Conservation (phyloP, 2,329 filamentous ascomycete species). For the Fusarium sp. region DNA sequence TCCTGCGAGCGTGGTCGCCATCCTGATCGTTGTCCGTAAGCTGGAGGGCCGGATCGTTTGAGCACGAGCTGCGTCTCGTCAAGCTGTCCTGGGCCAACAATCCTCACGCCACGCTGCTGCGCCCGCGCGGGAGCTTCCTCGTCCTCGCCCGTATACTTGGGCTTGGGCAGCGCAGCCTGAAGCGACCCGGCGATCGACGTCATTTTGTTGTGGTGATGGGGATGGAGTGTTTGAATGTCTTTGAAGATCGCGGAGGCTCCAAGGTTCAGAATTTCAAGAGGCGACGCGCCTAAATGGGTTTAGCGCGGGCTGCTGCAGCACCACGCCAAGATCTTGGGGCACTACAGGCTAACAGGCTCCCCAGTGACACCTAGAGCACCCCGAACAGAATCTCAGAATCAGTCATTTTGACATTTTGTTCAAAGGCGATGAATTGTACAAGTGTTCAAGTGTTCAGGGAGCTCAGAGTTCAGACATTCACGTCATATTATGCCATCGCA, state of each 20-base stretch:
- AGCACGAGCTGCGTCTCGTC: slow-evolving; percentile 89
- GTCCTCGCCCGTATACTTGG: slow-evolving; percentile 90
- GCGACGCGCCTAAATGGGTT: slow-evolving; percentile 45
- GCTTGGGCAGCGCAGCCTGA: slow-evolving; percentile 84
- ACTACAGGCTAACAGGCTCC: not conserved
- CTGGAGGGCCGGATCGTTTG: slow-evolving; percentile 84
- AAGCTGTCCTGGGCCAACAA: slow-evolving; percentile 82
- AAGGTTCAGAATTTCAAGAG: slow-evolving; percentile 49
- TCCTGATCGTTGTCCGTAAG: slow-evolving; percentile 87
- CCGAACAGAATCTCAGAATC: not conserved
- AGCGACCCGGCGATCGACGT: slow-evolving; percentile 77
- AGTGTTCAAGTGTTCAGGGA: not conserved
- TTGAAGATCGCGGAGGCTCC: slow-evolving; percentile 35
- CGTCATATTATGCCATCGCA: not conserved
- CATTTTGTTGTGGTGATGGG: slow-evolving; percentile 58
- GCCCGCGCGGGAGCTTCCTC: slow-evolving; percentile 80
- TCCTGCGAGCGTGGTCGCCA: slow-evolving; percentile 91
- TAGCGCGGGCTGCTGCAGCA: slow-evolving; percentile 35
- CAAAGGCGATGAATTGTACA: not conserved
- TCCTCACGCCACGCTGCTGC: slow-evolving; percentile 82
- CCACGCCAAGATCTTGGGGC: slow-evolving; percentile 11
- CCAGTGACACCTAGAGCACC: not conserved
- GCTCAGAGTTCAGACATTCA: not conserved
- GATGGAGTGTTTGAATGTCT: slow-evolving; percentile 36
- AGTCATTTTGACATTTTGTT: not conserved